These are phyloP conservation scores for Zygoascus meyerae DNA, from an alignment of 1,139 yeast genomes.

Conservation along the genomic window DNA sequence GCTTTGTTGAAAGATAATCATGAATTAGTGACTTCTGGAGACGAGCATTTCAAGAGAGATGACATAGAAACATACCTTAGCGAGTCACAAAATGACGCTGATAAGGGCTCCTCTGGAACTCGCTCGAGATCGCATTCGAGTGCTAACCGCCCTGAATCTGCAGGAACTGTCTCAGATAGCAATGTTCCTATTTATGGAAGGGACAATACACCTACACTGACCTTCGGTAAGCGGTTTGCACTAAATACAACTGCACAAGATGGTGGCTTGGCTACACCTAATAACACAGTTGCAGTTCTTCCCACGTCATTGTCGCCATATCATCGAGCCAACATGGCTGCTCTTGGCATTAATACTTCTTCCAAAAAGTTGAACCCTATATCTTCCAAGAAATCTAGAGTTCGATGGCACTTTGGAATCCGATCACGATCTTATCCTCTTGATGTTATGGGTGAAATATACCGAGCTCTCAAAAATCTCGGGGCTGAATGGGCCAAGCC, in stretches of 20 bases:
- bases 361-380: constrained; percentile 64
- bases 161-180: constrained; percentile 12
- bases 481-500: constrained; percentile 99
- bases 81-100: constrained; percentile 15
- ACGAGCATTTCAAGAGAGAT: constrained; percentile 25
- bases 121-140: constrained; percentile 5
- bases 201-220: constrained; percentile 32
- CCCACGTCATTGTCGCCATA: constrained; percentile 93
- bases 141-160: constrained; percentile 12
- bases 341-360: constrained; percentile 28
- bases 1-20: constrained; percentile 79
- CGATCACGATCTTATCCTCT: constrained; percentile 93
- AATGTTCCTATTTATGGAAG: constrained; percentile 17
- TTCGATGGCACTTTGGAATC: constrained; percentile 98
- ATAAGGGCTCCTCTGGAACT: constrained; percentile 1
- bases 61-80: constrained; percentile 33
- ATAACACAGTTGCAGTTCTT: constrained; percentile 73
- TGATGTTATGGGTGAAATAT: constrained; percentile 98
- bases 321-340: constrained; percentile 89
- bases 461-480: constrained; percentile 83
- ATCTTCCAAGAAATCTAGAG: constrained; percentile 77
- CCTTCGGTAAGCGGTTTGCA: constrained; percentile 32
- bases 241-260: constrained; percentile 29
- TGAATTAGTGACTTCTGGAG: constrained; percentile 15
- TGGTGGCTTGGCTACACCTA: constrained; percentile 36